Base-by-base conservation (phyloP, 306 rosid genomes). In the Datisca glomerata region DNA sequence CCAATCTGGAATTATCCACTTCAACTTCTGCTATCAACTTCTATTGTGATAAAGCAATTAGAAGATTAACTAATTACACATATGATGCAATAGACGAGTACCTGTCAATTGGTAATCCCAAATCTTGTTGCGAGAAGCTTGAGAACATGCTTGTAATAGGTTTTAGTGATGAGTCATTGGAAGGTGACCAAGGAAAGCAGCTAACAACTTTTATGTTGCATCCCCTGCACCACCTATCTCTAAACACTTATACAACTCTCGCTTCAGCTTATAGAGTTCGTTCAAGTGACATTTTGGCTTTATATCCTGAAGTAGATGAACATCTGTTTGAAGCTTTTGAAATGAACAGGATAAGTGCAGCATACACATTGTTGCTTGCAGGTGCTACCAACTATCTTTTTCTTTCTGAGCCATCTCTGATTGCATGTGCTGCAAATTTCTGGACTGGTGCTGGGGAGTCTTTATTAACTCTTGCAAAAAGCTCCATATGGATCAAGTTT, bases 391-490 rank as follows among this genome's bases (percentile, higher is more conserved):
- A 85, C 47, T 74, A 75, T 65, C 80, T 85, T 39, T 77, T 80
- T 58, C 54, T 16, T 10, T 68, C 57, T 14, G 96, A 85, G 57
- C 41, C 93, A 43, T 74, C 93, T 25, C 50, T 85, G 24, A 63
- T 74, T 38, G 74, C 71, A 24, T 61, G 80, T 9, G 78, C 61
- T 46, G 76, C 91, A 22, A 72, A 72, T 49, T 85, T 65, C 63
- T 85, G 85, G 93, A 56, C 22, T 0, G 62, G 59, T 43, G 78
- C 89, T 7, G 96, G 96, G 21, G 96, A 77, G 44, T 77, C 93
- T 18, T 62, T 74, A 67, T 40, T 80, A 53, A 59, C 31, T 43
- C 76, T 77, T 37, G 54, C 56, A 42, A 64, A 55, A 65, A 74
- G 63, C 66, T 44, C 76, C 5, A 45, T 39, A n/a, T 71, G 81